phyloP scores from a whole-genome alignment of 2,329 filamentous ascomycete genomes.

The Paecilomyces sp. region DNA sequence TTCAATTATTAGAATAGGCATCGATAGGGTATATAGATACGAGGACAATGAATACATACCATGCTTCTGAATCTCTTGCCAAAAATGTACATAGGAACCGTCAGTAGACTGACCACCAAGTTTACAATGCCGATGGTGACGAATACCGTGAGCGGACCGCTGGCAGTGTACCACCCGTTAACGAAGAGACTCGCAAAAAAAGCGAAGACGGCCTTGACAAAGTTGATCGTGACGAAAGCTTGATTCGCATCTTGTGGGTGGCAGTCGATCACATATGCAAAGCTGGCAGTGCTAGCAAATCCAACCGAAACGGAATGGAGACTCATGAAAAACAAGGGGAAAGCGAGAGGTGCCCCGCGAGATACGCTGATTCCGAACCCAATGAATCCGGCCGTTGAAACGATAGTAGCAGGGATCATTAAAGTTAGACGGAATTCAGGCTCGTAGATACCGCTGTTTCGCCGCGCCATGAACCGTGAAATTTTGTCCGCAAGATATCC shows the following conservation, averaged over 20 bases:
- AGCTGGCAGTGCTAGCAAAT: slow-evolving; percentile 29
- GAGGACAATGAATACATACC: slow-evolving; percentile 8
- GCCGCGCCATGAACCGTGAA: slow-evolving; percentile 25
- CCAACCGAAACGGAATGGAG: slow-evolving; percentile 30
- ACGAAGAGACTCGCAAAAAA: slow-evolving; percentile 19
- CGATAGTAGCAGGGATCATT: slow-evolving; percentile 16
- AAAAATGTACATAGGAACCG: slow-evolving; percentile 20
- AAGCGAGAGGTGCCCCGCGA: slow-evolving; percentile 16
- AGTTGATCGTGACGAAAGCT: slow-evolving; percentile 37
- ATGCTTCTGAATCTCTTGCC: slow-evolving; percentile 24
- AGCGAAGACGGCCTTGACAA: slow-evolving; percentile 31
- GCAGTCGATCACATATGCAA: slow-evolving; percentile 37
- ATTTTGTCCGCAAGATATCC: slow-evolving; percentile 21
- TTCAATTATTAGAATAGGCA: not conserved
- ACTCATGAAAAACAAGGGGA: slow-evolving; percentile 27
- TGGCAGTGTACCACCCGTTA: slow-evolving; percentile 17
- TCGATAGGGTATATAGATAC: not conserved
- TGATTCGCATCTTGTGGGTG: slow-evolving; percentile 33
- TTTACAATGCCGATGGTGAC: slow-evolving; percentile 4
- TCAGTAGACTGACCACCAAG: slow-evolving; percentile 9
- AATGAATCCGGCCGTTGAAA: slow-evolving; percentile 31
- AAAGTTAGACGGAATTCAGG: slow-evolving; percentile 29
- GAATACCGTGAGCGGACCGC: slow-evolving; percentile 16
- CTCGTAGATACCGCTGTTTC: slow-evolving; percentile 30
- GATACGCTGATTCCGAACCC: slow-evolving; percentile 33